A percentile compares a stretch with the other conserved stretches of the same genome.
Evolutionary conservation across 2,329 filamentous ascomycete genomes (phyloP).

Genomic region (Fusarium palustre): DNA sequence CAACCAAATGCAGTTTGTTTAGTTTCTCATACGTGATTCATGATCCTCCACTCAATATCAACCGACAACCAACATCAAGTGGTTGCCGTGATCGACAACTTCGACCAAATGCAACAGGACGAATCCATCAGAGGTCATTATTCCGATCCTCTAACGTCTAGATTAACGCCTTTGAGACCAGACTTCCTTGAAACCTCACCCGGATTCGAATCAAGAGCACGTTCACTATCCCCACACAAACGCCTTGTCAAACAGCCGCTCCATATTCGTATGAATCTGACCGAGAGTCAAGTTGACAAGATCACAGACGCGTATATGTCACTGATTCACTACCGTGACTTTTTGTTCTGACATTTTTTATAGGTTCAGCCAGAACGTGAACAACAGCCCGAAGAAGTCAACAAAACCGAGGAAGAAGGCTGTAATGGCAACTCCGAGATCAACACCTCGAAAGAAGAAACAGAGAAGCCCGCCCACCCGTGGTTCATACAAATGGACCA

Average conservation of each 20-base stretch:
- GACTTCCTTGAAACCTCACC: conserved; percentile 54
- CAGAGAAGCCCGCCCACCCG: conserved; percentile 3
- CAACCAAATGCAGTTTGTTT: background rate
- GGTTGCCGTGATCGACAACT: conserved; percentile 13
- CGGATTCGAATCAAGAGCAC: conserved; percentile 44
- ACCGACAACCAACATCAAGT: conserved; percentile 1
- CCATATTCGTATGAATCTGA: conserved; percentile 62
- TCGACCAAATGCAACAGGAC: conserved; percentile 36
- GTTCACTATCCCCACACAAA: conserved; percentile 53
- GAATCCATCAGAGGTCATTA: conserved; percentile 35
- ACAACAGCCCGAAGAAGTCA: conserved; percentile 42
- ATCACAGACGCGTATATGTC: conserved; percentile 61
- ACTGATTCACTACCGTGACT: too few relatives aligned
- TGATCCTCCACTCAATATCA: background rate
- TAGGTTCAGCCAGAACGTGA: conserved; percentile 52
- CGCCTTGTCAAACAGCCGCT: conserved; percentile 54
- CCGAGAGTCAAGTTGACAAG: conserved; percentile 61
- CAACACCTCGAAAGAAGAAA: conserved; percentile 38
- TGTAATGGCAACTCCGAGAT: conserved; percentile 35
- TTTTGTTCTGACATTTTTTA: conserved; percentile 14
- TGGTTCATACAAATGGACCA: conserved; percentile 12
- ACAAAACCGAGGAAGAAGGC: conserved; percentile 33
- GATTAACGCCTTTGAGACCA: conserved; percentile 50
- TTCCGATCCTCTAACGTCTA: conserved; percentile 44
- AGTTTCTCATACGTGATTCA: background rate